Conservation (phyloP, 768 basidiomycete genomes). For the Coprinellus aureogranulatus region DNA sequence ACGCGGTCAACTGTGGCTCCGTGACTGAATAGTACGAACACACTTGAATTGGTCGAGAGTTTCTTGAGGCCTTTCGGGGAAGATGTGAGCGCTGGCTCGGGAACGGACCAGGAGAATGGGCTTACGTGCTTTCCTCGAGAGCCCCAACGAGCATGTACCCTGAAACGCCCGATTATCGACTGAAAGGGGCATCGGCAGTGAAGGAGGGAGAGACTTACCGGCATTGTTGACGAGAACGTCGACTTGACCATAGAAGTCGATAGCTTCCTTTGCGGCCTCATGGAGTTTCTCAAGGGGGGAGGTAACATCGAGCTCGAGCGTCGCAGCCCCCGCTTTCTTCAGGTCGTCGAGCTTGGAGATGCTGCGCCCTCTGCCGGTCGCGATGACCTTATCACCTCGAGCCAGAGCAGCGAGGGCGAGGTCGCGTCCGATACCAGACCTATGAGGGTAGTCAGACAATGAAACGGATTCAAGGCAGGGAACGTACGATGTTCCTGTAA, state of each 20-base stretch:
- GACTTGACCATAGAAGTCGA: constrained; percentile 37
- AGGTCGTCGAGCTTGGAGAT: constrained; percentile 35
- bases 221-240: constrained; percentile 50
- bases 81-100: background rate
- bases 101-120: constrained; percentile 2
- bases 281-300: constrained; percentile 31
- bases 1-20: background rate
- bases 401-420: constrained; percentile 40
- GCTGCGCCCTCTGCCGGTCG: constrained; percentile 39
- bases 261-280: constrained; percentile 32
- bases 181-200: no score
- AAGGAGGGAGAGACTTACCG: constrained; percentile 18
- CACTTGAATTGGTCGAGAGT: constrained; percentile 33
- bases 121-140: constrained; percentile 29
- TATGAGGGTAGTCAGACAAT: constrained; percentile 18
- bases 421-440: constrained; percentile 38
- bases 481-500: constrained; percentile 31
- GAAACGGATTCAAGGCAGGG: constrained; percentile 1
- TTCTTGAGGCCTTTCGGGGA: constrained; percentile 35
- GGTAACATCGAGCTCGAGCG: constrained; percentile 36
- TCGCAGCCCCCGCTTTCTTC: constrained; percentile 33
- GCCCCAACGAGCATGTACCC: constrained; percentile 36
- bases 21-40: background rate
- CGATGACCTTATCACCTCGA: constrained; percentile 48
- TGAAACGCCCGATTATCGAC: constrained; percentile 10